phyloP scores from a whole-genome alignment of 495 filamentous ascomycete genomes.

The Barbatosphaeria neglecta region DNA sequence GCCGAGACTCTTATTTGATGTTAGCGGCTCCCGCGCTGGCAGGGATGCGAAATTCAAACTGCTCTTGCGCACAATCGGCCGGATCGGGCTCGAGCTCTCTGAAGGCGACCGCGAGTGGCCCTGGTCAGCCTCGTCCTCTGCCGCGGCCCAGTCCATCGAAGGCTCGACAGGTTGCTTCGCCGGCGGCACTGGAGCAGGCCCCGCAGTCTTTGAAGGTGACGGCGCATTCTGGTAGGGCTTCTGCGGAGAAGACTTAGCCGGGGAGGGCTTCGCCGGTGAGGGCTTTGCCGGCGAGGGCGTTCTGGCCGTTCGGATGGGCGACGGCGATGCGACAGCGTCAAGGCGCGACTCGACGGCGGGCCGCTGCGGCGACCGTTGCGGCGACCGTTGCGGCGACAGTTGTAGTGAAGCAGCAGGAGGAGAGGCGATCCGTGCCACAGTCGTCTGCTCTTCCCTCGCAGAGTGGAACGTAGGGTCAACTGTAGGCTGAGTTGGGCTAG shows the following conservation, averaged over 20 bases:
- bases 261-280: slow-evolving; percentile 14
- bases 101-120: slow-evolving; percentile 39
- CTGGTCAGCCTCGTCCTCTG: slow-evolving; percentile 36
- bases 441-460: slow-evolving; percentile 45
- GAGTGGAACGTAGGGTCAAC: slow-evolving; percentile 45
- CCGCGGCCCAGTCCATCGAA: slow-evolving; percentile 10
- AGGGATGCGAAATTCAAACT: slow-evolving; percentile 88
- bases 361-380: slow-evolving; percentile 11
- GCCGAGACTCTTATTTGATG: slow-evolving; percentile 67
- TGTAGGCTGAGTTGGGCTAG: slow-evolving; percentile 10
- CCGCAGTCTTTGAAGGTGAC: slow-evolving; percentile 14
- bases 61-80: slow-evolving; percentile 66
- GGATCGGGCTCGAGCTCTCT: slow-evolving; percentile 36
- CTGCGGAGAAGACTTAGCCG: slow-evolving; percentile 3
- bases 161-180: slow-evolving; percentile 7
- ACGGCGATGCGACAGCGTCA: slow-evolving; percentile 2
- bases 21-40: slow-evolving; percentile 79
- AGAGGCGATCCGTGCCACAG: slow-evolving; percentile 1
- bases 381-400: too few species aligned
- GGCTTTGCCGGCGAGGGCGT: slow-evolving; percentile 15
- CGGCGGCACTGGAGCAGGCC: neutral
- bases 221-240: slow-evolving; percentile 3
- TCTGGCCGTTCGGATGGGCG: slow-evolving; percentile 12
- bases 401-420: slow-evolving; percentile 5
- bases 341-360: neutral